Conservation (phyloP, 2,329 filamentous ascomycete genomes). For the Lachnellula arida region DNA sequence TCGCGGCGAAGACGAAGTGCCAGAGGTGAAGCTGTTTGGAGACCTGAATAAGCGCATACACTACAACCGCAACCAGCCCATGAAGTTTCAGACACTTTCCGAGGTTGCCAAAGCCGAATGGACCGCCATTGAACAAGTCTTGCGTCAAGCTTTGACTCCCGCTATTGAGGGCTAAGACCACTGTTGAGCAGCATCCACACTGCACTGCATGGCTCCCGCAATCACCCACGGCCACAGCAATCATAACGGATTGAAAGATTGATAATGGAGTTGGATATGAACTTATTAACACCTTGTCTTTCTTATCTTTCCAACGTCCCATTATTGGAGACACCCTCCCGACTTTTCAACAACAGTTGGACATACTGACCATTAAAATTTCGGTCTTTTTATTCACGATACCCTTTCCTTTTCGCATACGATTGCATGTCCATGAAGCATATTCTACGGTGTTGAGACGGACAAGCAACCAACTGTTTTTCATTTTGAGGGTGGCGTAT, state of each 20-base stretch:
- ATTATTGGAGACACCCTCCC: background rate
- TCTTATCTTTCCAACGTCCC: background rate
- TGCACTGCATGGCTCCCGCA: background rate
- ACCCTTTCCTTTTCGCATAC: background rate
- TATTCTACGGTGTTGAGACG: background rate
- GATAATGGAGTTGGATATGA: background rate
- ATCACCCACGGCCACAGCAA: background rate
- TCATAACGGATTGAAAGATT: background rate
- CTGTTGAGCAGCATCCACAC: background rate
- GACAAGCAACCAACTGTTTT: background rate
- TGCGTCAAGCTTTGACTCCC: constrained; percentile 32
- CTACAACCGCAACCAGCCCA: constrained; percentile 32
- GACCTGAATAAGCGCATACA: constrained; percentile 48
- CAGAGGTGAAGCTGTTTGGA: constrained; percentile 22
- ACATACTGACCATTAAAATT: too few species aligned
- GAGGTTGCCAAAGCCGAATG: constrained; percentile 45
- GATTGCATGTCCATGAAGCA: background rate
- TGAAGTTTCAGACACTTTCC: constrained; percentile 42
- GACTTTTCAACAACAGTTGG: background rate
- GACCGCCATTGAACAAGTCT: constrained; percentile 44
- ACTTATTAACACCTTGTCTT: background rate
- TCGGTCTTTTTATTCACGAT: too few species aligned
- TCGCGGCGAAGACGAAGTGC: constrained; percentile 5
- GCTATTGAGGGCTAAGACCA: constrained; percentile 2
- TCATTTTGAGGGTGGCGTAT: background rate